phyloP scores from a whole-genome alignment of 176 grass and related monocot species.

The Ananas comosus region DNA sequence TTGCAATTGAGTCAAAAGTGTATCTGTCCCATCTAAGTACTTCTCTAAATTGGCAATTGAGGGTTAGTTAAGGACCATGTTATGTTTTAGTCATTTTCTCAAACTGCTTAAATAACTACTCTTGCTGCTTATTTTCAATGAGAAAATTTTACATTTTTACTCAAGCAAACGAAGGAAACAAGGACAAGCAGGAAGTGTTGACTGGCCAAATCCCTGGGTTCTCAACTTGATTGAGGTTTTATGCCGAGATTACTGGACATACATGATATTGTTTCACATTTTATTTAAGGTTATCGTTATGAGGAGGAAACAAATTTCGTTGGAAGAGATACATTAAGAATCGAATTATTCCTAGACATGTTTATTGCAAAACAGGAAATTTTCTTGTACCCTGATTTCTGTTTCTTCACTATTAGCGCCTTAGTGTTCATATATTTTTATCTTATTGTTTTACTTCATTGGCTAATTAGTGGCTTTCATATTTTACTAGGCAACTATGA shows the following conservation, averaged over 20 bases:
- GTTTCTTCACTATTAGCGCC: not conserved
- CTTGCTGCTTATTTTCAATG: not conserved
- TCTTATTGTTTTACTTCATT: not conserved
- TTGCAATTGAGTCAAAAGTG: not conserved
- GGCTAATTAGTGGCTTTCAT: not conserved
- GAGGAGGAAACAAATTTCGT: too few relatives aligned
- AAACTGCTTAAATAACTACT: not conserved
- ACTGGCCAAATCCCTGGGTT: not conserved
- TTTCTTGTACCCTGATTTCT: too few relatives aligned
- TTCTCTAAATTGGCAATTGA: not conserved
- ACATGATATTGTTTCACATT: not conserved
- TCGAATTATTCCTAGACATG: too few relatives aligned
- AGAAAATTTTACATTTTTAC: not conserved
- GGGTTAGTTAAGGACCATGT: not conserved
- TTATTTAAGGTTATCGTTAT: too few relatives aligned
- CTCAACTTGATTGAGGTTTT: not conserved
- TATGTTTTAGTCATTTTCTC: not conserved
- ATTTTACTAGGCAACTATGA: conserved; percentile 74
- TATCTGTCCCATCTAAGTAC: not conserved
- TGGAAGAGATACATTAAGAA: too few relatives aligned
- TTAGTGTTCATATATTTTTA: not conserved
- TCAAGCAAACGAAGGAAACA: not conserved
- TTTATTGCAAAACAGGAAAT: too few relatives aligned
- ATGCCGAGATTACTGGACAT: not conserved
- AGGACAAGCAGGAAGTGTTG: not conserved